Evolutionary conservation across 169 alveolate genomes (phyloP), one percentile per base, ranked within the genome.

Genomic region (Babesia bigemina): DNA sequence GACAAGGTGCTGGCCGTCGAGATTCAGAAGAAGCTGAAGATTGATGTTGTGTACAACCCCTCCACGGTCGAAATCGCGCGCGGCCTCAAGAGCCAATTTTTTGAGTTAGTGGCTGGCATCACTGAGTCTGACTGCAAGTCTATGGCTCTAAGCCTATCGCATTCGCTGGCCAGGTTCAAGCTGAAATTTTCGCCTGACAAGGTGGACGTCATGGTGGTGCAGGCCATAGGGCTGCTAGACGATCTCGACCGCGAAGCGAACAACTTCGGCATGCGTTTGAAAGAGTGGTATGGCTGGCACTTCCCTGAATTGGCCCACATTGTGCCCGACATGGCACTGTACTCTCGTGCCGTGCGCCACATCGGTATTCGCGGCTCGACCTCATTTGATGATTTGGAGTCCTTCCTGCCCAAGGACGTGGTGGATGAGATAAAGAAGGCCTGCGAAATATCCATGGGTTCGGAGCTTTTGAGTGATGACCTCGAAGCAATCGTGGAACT

Each of bases 221-320:
- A 98, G 91, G 99, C 99, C 26, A 97, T 97, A 22, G 98, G 98
- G 45, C 92, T 98, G 49, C 84, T 98, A n/a, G 99, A 96, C 91
- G 98, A 95, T 77, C 90, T 97, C 67, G 99, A 98, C 70, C 96
- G 97, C 87, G 99, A 97, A 81, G 91, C 98, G 58, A 98, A 98
- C 91, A 97, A 96, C 92, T 98, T 97, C 74, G 98, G 99, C 28
- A 98, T 98, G 99, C 94, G 99, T 65, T 93, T 98, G 26, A 94
- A 96, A 86, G 95, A 91, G 74, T 95, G 99, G 99, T 97, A 97
- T 85, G 99, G 99, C 39, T 98, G 99, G 99, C 99, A 98, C 87
- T 98, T 98, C 94, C 99, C 99, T 36, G 99, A 97, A 88, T 95
- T 97, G 26, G 95, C 96, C n/a, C 96, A 95, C 87, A 96, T 97